Conservation (phyloP, 2,329 filamentous ascomycete species). For the Epichloe aotearoae region DNA sequence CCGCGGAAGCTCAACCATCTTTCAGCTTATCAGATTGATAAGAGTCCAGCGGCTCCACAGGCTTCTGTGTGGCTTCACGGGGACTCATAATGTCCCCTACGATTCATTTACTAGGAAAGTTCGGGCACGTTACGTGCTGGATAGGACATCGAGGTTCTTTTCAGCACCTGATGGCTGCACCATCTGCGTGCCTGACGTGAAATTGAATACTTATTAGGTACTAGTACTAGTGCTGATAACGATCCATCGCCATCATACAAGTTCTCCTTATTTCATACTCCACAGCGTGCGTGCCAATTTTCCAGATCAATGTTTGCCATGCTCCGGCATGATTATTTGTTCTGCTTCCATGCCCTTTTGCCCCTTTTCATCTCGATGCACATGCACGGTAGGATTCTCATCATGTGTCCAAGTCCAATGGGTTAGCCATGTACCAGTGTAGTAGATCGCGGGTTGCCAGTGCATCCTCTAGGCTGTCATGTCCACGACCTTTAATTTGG, state of each 20-base stretch:
- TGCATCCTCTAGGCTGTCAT: constrained; percentile 33
- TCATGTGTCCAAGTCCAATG: not conserved
- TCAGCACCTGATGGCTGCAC: not conserved
- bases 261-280: too few species aligned
- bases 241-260: not conserved
- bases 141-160: not conserved
- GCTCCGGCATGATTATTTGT: not conserved
- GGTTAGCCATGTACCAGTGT: constrained; percentile 21
- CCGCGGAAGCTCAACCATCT: too few species aligned
- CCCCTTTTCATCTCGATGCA: not conserved
- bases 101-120: too few species aligned
- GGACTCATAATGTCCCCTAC: too few species aligned
- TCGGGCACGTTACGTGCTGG: not conserved
- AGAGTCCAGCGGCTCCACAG: too few species aligned
- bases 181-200: too few species aligned
- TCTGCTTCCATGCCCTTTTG: not conserved
- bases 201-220: not conserved
- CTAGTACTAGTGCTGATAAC: not conserved
- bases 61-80: too few species aligned
- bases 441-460: constrained; percentile 28
- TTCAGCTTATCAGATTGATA: too few species aligned
- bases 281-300: too few species aligned
- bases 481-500: constrained; percentile 21
- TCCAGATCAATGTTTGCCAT: not conserved
- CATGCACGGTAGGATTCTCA: not conserved